Evolutionary conservation across 148 eudicot genomes (phyloP), one percentile per base, ranked within the genome.

Genomic region (Silene uniflora): DNA sequence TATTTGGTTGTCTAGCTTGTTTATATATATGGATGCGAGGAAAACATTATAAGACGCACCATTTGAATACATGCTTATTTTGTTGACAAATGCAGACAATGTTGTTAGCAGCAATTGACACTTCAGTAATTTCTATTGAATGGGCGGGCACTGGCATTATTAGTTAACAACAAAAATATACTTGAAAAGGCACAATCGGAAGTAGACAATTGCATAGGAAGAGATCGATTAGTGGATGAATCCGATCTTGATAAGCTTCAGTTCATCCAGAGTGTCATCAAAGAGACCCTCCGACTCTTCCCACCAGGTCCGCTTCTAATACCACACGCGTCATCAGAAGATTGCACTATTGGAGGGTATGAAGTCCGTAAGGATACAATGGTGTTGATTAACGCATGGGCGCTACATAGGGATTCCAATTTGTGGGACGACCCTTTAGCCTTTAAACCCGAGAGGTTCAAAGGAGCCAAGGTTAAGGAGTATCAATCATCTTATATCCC

Each of bases 141-240:
- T 78, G 81, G 81, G 73, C 76, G 81, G 81, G 73, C 76, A 6
- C 9, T 78, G 18, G 60, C 81, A 9, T 17, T 78, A 8, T 42
- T 78, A 14, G 73, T 78, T 9, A 73, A 73, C 54, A 75, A 78
- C 67, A 72, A 71, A 1, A 22, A 66, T 35, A 55, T 65, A 54
- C 76, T 78, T 23, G 0, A 78, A 21, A 66, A 73, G 13, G 81
- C 81, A 66, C 55, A 71, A 56, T 46, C 11, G 7, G 76, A 78
- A 44, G 58, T 78, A 17, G 76, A 78, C 29, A 44, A 39, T 2
- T 11, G 12, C 27, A 49, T 73, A 18, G 73, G 76, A n/a, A n/a
- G 24, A 14, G 13, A 25, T 65, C 35, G 55, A 66, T 12, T 78
- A 24, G 67, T 78, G n/a, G 67, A 78, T 0, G 81, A 78, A 58